These are phyloP conservation scores for Candida ponderosae DNA, from an alignment of 805 yeast species.

Conservation along the genomic window DNA sequence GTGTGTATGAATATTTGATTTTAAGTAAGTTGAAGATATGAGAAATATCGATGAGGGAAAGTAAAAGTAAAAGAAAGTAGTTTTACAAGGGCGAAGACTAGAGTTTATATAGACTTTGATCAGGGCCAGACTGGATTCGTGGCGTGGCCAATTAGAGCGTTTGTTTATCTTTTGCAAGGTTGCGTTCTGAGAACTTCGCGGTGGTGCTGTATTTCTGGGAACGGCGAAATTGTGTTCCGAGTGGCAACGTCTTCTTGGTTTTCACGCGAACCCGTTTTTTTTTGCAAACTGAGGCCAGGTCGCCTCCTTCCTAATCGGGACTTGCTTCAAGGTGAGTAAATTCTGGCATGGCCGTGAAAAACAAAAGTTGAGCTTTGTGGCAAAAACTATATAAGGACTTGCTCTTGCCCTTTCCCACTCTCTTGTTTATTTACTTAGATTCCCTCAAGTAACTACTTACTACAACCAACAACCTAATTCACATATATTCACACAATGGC, in stretches of 20 bases:
- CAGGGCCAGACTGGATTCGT: too few relatives aligned
- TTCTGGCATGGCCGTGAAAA: background rate
- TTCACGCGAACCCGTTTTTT: background rate
- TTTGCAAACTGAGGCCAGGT: conserved; percentile 1
- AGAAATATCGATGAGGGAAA: background rate
- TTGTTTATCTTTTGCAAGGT: too few relatives aligned
- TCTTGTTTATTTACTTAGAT: too few relatives aligned
- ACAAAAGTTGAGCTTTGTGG: too few relatives aligned
- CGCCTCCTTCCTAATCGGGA: conserved; percentile 1
- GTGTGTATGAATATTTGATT: conserved; percentile 13
- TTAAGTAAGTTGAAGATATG: conserved; percentile 1
- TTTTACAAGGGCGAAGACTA: background rate
- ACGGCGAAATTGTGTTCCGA: conserved; percentile 1
- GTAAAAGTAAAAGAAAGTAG: background rate
- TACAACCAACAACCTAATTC: background rate
- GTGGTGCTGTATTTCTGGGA: conserved; percentile 5
- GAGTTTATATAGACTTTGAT: too few relatives aligned
- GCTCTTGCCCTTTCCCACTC: background rate
- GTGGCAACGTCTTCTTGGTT: background rate
- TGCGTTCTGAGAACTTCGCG: conserved; percentile 8
- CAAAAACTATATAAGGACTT: background rate
- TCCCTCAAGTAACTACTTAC: background rate
- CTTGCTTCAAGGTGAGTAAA: too few relatives aligned
- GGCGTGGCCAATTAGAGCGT: conserved; percentile 2
- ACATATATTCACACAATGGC: conserved; percentile 39